Evolutionary conservation across 2,329 filamentous ascomycete genomes (phyloP), one percentile per base, ranked within the genome.

Genomic region (Diaporthe aspalathi): DNA sequence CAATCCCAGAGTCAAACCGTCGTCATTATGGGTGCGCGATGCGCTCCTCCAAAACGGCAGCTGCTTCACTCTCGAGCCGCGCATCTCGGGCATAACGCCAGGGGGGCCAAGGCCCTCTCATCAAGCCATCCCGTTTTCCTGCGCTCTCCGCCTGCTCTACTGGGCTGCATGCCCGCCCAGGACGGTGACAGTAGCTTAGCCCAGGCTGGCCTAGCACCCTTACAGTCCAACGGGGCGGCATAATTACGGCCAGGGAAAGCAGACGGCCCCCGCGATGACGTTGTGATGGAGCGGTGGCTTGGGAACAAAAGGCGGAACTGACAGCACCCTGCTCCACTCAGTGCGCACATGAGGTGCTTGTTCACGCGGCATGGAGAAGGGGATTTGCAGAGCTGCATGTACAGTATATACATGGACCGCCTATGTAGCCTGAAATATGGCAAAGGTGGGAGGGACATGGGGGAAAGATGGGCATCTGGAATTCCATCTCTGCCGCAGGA

Each of bases 181-280:
- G 5, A 29, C 14, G 27, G 4, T 22, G 45, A 16, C 53, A 68
- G 24, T 20, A 50, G 32, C n/a, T 49, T 65, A 38, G 60, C 60
- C 60, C 60, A 50, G 60, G 29, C 43, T 50, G 29, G 60, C 29
- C 32, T 65, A 65, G 53, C 29, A 27, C 53, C 53, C 67, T 56
- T 14, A 6, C 40, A 29, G 66, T 35, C 52, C 38, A 24, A 29
- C 9, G 17, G 32, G 40, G 53, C 53, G 53, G 53, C 29, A 60
- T 68, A 24, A 56, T 49, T 45, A 49, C 66, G 45, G 49, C 52
- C 16, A 38, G 49, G 43, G 53, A 14, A 49, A 11, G 67, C 50
- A 32, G 67, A 68, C 67, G 29, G 54, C 56, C 67, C 67, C 67
- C 67, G 67, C 67, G 67, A 68, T 68, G 67, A 68, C 67, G 67